Evolutionary conservation across 2,329 filamentous ascomycete species (phyloP), one percentile per base, ranked within the genome.

Genomic region (Dactylonectria macrodidyma): DNA sequence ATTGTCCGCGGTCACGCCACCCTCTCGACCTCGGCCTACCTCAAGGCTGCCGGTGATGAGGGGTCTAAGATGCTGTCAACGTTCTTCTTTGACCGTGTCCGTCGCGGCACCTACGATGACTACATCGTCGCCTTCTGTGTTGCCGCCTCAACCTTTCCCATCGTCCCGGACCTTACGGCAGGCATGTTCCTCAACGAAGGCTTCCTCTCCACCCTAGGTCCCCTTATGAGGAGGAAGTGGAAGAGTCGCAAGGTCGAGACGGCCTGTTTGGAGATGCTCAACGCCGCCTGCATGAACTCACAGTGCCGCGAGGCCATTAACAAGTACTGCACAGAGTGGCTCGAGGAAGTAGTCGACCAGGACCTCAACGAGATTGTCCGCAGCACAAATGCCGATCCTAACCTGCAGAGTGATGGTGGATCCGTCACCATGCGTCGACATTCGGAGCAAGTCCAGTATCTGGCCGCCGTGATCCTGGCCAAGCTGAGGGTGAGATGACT

Each of bases 41-140:
- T 98, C 68, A 93, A 95, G 79, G 90, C 91, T 33, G 90, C 93
- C 3, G 90, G 90, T 60, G 89, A 95, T 12, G 87, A 89, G 7
- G 94, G 94, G 3, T 87, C 90, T 71, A 86, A 89, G 71, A 88
- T 91, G 71, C 89, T 98, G 57, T 88, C 89, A 5, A 87, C 88
- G 5, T 95, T 96, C 79, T 93, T 98, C 78, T 91, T 91, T 61
- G 85, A 88, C 16, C 90, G 92, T 60, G 86, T 97, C 16, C 83
- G 88, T 72, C 90, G 92, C 70, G 91, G 91, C 59, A 95, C 92
- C 26, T 93, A 95, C 71, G 95, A 98, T 76, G 94, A 97, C 80
- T 90, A 97, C 72, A 94, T 97, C 62, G 87, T 96, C 57, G 95
- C 95, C 6, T 98, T 98, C 79, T 98, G 95, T 60, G 95, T 95